These are phyloP conservation scores for Canna indica DNA, from an alignment of 176 grass and related monocot genomes.

Conservation along the genomic window DNA sequence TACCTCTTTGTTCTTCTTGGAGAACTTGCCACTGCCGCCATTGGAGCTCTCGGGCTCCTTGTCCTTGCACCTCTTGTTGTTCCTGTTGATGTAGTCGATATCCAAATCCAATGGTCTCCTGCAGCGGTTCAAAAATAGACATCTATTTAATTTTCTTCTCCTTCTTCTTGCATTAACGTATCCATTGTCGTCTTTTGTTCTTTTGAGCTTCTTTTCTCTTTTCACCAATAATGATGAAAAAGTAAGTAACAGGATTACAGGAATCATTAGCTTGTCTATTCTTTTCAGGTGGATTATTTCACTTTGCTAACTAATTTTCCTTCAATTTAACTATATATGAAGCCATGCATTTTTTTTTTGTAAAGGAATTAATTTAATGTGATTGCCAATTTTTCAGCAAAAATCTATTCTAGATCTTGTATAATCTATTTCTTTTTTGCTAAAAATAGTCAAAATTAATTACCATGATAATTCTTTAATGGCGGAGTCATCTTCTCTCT, in stretches of 20 bases:
- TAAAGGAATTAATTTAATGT: no score
- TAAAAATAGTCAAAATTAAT: background rate
- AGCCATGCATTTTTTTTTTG: no score
- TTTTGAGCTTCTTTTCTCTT: constrained; percentile 9
- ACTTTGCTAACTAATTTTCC: constrained; percentile 4
- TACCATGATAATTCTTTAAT: constrained; percentile 95
- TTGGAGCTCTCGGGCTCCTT: constrained; percentile 47
- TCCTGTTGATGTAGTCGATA: constrained; percentile 78
- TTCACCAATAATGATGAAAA: constrained; percentile 16
- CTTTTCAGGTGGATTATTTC: constrained; percentile 23
- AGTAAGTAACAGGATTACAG: constrained; percentile 28
- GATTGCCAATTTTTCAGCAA: no score
- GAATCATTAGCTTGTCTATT: constrained; percentile 16
- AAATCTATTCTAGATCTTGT: no score
- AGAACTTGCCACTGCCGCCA: constrained; percentile 22
- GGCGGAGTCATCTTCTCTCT: constrained; percentile 64
- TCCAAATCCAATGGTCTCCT: constrained; percentile 95
- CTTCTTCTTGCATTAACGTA: constrained; percentile 6
- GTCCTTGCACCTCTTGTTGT: constrained; percentile 55
- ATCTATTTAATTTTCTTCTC: background rate
- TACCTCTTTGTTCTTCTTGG: constrained; percentile 43
- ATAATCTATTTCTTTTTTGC: background rate
- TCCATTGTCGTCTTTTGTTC: constrained; percentile 5
- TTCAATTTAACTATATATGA: background rate
- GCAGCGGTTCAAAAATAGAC: background rate